Base-by-base conservation (phyloP, 176 grass and related monocot genomes). In the Bonia amplexicaulis region DNA sequence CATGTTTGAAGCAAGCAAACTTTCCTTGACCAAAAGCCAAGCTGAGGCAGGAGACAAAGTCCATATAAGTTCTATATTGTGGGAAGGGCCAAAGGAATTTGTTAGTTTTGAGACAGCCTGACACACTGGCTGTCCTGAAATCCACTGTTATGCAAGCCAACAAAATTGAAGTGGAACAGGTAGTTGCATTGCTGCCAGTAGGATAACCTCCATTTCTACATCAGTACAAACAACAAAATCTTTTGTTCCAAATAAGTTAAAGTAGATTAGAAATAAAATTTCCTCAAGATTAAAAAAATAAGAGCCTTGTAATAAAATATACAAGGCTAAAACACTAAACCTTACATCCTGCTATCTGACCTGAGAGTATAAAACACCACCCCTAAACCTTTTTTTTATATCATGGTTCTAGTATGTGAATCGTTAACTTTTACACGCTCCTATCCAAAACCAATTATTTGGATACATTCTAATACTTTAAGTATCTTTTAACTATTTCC, bases 61-160 rank as follows among this genome's bases (percentile, higher is more conserved):
- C 7, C 53, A 54, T 27, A 64, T 16, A 67, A 85, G 33, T 86
- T 85, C 88, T 53, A 82, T 82, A 70, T 71, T 39, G 71, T 81
- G 82, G 70, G 85, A 89, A 81, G 71, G 65, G 71, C 82, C 77
- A 81, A 85, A 85, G 77, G 63, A 82, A 45, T 85, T 81, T 35
- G 77, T 85, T 85, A 81, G 76, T 81, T 71, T 77, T 74, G 16
- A 81, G 71, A 69, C 53, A 85, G 69, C 69, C 82, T 85, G 80
- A 78, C 74, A 80, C n/a, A 85, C 71, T 81, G 63, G 51, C 82
- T 52, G 83, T 71, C 31, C 82, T 89, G 71, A 70, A 70, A 81
- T 64, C 63, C 63, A 85, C 83, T 81, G 77, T 85, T 66, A 45
- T 69, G 77, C 62, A 77, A 86, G 71, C n/a, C 45, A 85, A 63